Evolutionary conservation across 1,284 basidiomycete genomes (phyloP).

Genomic region (Cutaneotrichosporon daszewskae): DNA sequence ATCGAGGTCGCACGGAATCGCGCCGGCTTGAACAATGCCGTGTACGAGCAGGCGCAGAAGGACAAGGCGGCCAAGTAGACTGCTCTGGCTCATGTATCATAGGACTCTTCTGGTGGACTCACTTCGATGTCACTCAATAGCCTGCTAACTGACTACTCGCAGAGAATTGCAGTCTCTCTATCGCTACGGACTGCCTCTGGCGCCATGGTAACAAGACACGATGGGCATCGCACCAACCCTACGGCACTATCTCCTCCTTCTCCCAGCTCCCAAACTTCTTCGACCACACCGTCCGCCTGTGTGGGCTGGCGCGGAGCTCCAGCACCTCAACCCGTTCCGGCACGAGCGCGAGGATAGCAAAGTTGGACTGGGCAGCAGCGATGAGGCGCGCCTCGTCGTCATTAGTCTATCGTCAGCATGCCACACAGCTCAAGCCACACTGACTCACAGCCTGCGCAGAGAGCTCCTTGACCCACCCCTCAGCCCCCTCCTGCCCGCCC

Average conservation of each 20-base stretch:
- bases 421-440: background rate
- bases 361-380: conserved; percentile 31
- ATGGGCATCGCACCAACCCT: background rate
- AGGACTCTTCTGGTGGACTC: too few species aligned
- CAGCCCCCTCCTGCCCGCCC: background rate
- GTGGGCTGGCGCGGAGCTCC: conserved; percentile 40
- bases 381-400: conserved; percentile 28
- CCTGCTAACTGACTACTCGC: too few species aligned
- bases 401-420: background rate
- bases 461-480: conserved; percentile 19
- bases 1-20: conserved; percentile 92
- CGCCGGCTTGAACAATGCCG: conserved; percentile 80
- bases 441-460: conserved; percentile 17
- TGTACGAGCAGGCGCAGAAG: conserved; percentile 66
- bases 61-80: conserved; percentile 43
- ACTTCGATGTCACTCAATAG: too few species aligned
- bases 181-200: too few species aligned
- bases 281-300: conserved; percentile 33
- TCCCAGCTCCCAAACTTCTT: conserved; percentile 27
- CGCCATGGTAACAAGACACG: too few species aligned
- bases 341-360: conserved; percentile 39
- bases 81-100: too few species aligned
- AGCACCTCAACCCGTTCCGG: conserved; percentile 37
- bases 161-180: too few species aligned
- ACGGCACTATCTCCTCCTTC: conserved; percentile 32